Conservation (phyloP, 768 basidiomycete species). For the Mycena galericulata region DNA sequence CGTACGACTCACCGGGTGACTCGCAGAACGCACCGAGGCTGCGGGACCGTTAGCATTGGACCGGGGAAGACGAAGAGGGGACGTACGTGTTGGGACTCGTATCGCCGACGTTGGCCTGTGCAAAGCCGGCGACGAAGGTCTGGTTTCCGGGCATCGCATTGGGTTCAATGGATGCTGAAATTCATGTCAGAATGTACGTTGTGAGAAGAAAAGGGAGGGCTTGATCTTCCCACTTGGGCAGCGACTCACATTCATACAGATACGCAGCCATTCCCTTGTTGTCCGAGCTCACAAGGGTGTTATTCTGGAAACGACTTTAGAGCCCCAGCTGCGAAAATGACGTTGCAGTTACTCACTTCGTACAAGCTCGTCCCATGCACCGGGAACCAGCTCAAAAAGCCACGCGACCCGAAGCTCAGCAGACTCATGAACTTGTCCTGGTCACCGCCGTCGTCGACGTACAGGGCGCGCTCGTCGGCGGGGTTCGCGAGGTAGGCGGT, state of each 20-base stretch:
- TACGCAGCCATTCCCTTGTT: slow-evolving; percentile 91
- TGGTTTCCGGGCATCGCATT: slow-evolving; percentile 73
- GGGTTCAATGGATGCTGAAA: slow-evolving; percentile 71
- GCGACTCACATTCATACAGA: slow-evolving; percentile 73
- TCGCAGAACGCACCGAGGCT: slow-evolving; percentile 83
- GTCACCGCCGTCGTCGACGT: slow-evolving; percentile 61
- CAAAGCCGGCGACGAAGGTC: slow-evolving; percentile 80
- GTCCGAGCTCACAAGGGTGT: slow-evolving; percentile 83
- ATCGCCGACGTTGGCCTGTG: slow-evolving; percentile 87
- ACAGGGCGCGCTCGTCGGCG: slow-evolving; percentile 71
- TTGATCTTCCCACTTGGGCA: too few species aligned
- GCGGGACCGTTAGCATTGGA: slow-evolving; percentile 19
- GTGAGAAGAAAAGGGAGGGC: too few species aligned
- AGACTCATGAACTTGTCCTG: slow-evolving; percentile 82
- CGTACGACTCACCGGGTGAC: slow-evolving; percentile 74
- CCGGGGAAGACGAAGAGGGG: slow-evolving; percentile 12
- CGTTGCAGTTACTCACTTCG: slow-evolving; percentile 54
- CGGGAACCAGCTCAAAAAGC: slow-evolving; percentile 80
- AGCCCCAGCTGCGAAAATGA: neutral
- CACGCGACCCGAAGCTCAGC: slow-evolving; percentile 73
- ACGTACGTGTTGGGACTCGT: slow-evolving; percentile 84
- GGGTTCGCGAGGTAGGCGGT: slow-evolving; percentile 85
- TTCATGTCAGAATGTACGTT: slow-evolving; percentile 10
- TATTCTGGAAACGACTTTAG: slow-evolving; percentile 64
- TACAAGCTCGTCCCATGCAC: slow-evolving; percentile 89